Evolutionary conservation across 495 filamentous ascomycete species (phyloP), one percentile per base, ranked within the genome.

Genomic region (Penicillium angulare): DNA sequence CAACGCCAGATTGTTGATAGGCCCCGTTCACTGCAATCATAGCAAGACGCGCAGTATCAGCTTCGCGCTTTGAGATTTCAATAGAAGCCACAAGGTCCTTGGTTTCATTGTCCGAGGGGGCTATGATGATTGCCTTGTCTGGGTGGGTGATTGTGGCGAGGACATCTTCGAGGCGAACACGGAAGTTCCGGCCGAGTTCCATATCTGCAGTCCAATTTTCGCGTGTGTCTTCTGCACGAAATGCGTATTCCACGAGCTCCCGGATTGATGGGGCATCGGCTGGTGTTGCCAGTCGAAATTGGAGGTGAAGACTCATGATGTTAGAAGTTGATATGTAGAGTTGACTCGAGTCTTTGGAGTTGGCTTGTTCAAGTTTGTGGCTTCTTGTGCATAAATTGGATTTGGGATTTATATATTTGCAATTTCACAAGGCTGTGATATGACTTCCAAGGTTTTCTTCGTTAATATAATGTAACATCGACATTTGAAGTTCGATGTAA

Each of bases 71-170:
- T 13, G 43, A 70, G 24, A 60, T 47, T 7, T 70, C 68, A 52
- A 72, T 64, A 48, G 70, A 67, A 12, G 57, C 74, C 15, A 73
- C 52, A 0, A 73, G 44, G 5, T 31, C 31, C n/a, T 49, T 52
- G 7, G 36, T 34, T 6, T 47, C 16, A 48, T 66, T 39, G 15
- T 36, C 21, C n/a, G 18, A 18, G 12, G 33, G 53, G 18, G 67
- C 70, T 3, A 76, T 43, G 6, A 79, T 38, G 18, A 76, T 59
- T 3, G 47, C 67, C 6, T 54, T 57, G 43, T 69, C 52, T 7
- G 72, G 70, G 13, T 70, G 63, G 5, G 58, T 55, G 46, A 78
- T 79, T 18, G 74, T 73, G 9, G 59, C 57, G 27, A 66, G 49
- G 7, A 75, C 40, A 17, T 63, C 53, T 1, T 53, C 42, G 8